Evolutionary conservation across 148 eudicot genomes (phyloP).

Genomic region (Fagopyrum homotropicum): DNA sequence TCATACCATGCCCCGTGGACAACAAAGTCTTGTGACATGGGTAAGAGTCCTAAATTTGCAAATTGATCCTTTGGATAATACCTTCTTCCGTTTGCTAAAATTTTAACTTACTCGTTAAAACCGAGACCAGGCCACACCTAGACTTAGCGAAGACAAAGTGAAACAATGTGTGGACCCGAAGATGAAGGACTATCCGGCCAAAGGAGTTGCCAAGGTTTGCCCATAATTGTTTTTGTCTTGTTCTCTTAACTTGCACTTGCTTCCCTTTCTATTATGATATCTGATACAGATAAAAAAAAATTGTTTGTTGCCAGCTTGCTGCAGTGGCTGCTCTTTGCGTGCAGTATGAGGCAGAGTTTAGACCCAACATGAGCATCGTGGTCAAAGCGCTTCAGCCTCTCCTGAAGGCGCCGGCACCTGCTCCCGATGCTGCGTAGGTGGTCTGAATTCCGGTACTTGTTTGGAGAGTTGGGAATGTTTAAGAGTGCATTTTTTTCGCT

Average conservation of each 20-base stretch:
- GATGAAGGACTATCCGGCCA: conserved; percentile 59
- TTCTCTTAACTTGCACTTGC: not conserved
- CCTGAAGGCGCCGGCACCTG: conserved; percentile 36
- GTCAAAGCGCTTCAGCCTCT: conserved; percentile 72
- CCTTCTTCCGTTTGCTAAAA: not conserved
- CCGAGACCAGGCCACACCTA: conserved; percentile 41
- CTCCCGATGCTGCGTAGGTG: conserved; percentile 21
- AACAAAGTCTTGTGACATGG: conserved; percentile 74
- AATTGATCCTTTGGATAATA: not conserved
- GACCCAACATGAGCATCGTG: conserved; percentile 79
- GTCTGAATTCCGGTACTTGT: not conserved
- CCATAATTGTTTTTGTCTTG: not conserved
- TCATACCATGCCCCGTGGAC: conserved; percentile 76
- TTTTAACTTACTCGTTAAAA: not conserved
- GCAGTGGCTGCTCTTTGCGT: conserved; percentile 78
- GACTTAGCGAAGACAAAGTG: conserved; percentile 86
- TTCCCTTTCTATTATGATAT: not conserved
- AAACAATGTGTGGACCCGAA: conserved; percentile 76
- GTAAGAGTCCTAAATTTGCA: conserved; percentile 22
- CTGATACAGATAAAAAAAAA: not conserved
- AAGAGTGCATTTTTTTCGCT: not conserved
- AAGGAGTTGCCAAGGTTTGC: conserved; percentile 60
- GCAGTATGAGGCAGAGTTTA: conserved; percentile 67
- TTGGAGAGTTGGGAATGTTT: not conserved
- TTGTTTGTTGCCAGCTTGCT: conserved; percentile 44